Evolutionary conservation across 371 early-diverging fungal genomes (phyloP), one percentile per base, ranked within the genome.

Genomic region (Lichtheimia corymbifera): DNA sequence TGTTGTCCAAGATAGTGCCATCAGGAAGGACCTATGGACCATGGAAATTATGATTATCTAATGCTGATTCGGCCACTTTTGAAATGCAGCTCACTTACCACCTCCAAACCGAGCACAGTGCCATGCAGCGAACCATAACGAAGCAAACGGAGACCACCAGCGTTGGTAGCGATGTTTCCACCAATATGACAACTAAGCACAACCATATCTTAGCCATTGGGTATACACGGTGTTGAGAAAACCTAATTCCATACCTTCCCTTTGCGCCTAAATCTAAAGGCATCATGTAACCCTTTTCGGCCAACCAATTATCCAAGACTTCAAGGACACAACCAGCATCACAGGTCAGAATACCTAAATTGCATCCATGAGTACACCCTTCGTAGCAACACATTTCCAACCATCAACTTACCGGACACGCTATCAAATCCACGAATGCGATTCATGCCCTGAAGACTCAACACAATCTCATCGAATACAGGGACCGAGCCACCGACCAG

Each of bases 131-230:
- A 89, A 22, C 98, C 98, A 74, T 98, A 98, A 40, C 97, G 88
- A 55, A 98, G 75, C 43, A 94, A 77, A 55, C 97, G 84, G 59
- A 98, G 83, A 12, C 99, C 98, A 40, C 99, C 98, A 2, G 99
- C 99, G 72, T 98, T 98, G 5, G 98, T 96, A 11, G 98, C 92
- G n/a, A 98, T 92, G 67, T 98, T 98, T 49, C 99, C 98, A 53
- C 99, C 99, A 63, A 98, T 94, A 59, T 93, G 92, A 73, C 95
- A 94, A 59, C 87, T 76, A 59, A 22, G 2, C 5, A 30, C 1
- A 28, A n/a, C 4, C 6, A 22, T 22, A 22, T 2, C 42, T 1
- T 5, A 40, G 15, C 11, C 13, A 30, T 24, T 22, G 13, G 7
- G 50, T 9, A 20, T 41, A 27, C 27, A 41, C 17, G 15, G 15